Conservation (phyloP, 1,284 basidiomycete species). For the Phylloporus sp. region DNA sequence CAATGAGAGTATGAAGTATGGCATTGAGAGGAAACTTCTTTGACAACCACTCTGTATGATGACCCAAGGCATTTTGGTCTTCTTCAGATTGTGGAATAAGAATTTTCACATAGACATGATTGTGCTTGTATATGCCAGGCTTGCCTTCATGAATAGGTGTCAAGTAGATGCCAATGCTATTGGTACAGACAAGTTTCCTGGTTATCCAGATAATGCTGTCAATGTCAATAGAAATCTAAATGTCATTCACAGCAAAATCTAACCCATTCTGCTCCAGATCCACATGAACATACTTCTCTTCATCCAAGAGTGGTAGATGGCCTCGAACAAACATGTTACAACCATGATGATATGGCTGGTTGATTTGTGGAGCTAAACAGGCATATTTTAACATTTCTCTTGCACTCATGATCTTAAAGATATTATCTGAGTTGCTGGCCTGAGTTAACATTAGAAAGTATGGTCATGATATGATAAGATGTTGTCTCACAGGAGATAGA, state of each 20-base stretch:
- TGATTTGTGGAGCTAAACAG: too few relatives aligned
- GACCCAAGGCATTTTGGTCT: neutral
- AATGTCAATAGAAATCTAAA: constrained; percentile 14
- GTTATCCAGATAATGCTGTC: constrained; percentile 24
- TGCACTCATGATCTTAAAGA: too few relatives aligned
- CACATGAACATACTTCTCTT: neutral
- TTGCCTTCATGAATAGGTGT: too few relatives aligned
- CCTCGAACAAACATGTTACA: constrained; percentile 11
- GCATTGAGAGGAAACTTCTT: neutral
- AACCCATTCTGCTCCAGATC: too few relatives aligned
- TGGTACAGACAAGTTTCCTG: neutral
- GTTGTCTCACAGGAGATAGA: too few relatives aligned
- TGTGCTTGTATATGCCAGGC: neutral
- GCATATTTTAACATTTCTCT: too few relatives aligned
- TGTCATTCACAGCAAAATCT: neutral
- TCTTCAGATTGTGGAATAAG: constrained; percentile 3
- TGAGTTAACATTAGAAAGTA: too few relatives aligned
- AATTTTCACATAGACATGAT: constrained; percentile 2
- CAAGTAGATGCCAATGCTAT: too few relatives aligned
- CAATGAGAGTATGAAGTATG: neutral
- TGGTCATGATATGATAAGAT: too few relatives aligned
- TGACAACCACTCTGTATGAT: constrained; percentile 1
- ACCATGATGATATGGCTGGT: neutral
- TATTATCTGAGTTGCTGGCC: too few relatives aligned
- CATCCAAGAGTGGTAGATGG: neutral